Conservation (phyloP, 2,329 filamentous ascomycete species). For the Epichloe brachyelytri region DNA sequence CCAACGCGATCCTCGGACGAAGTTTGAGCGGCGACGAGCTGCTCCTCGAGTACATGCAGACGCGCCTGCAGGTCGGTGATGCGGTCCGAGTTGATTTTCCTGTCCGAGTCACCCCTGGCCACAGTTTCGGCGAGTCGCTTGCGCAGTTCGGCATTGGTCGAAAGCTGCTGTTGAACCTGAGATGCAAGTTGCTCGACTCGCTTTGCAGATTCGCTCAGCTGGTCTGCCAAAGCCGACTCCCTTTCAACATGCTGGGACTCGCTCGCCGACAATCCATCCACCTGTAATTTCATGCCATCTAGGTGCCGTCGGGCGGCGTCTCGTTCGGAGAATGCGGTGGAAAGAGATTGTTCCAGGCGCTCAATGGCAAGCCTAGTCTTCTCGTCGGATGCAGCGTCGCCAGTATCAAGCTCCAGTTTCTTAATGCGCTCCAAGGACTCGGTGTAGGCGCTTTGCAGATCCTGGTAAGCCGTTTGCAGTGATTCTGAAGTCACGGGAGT, state of each 20-base stretch:
- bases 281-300: conserved; percentile 46
- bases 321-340: conserved; percentile 56
- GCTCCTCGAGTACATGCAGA: conserved; percentile 72
- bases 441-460: conserved; percentile 59
- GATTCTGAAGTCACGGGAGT: conserved; percentile 53
- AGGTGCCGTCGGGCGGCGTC: conserved; percentile 58
- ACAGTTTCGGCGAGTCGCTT: conserved; percentile 68
- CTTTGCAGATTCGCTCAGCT: conserved; percentile 60
- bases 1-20: conserved; percentile 73
- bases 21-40: conserved; percentile 69
- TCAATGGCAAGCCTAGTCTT: conserved; percentile 50
- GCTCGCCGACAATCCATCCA: conserved; percentile 41
- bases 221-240: conserved; percentile 51
- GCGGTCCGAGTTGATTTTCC: conserved; percentile 63
- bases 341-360: conserved; percentile 55
- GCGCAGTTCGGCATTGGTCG: conserved; percentile 64
- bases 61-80: conserved; percentile 75
- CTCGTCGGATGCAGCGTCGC: conserved; percentile 30
- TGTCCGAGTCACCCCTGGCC: conserved; percentile 69
- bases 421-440: conserved; percentile 55
- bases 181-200: conserved; percentile 68
- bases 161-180: conserved; percentile 69
- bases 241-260: conserved; percentile 45
- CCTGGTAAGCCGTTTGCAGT: conserved; percentile 59
- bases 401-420: conserved; percentile 41